phyloP scores from a whole-genome alignment of 257 asterid species.

The Salvia rosmarinus region DNA sequence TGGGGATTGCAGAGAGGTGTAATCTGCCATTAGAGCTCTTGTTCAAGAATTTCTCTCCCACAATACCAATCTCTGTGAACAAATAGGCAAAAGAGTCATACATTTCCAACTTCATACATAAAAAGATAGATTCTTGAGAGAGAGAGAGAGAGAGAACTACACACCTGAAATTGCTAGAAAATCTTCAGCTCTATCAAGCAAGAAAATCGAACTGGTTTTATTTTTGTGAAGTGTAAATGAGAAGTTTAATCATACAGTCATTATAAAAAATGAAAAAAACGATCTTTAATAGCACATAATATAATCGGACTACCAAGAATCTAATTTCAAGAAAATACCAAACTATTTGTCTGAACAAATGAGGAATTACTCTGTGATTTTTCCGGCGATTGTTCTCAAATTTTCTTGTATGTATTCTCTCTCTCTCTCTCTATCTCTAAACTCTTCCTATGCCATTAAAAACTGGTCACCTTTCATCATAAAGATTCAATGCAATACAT shows the following conservation, averaged over 20 bases:
- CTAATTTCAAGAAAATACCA: conserved; percentile 9
- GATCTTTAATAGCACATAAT: background rate
- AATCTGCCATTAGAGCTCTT: conserved; percentile 61
- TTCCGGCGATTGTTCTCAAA: conserved; percentile 8
- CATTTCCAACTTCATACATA: background rate
- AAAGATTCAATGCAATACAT: conserved; percentile 37
- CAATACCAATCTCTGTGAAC: conserved; percentile 11
- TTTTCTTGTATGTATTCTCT: background rate
- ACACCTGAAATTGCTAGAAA: conserved; percentile 14
- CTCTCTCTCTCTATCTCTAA: background rate
- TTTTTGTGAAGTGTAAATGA: background rate
- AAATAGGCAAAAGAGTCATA: background rate
- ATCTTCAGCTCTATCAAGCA: background rate
- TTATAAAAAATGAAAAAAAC: background rate
- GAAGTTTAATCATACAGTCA: conserved; percentile 1
- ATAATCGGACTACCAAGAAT: conserved; percentile 10
- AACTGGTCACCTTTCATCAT: conserved; percentile 38
- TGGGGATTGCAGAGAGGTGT: conserved; percentile 46
- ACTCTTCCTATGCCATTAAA: conserved; percentile 33
- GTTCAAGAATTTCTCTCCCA: conserved; percentile 27
- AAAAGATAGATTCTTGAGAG: background rate
- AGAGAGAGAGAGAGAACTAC: conserved; percentile 7
- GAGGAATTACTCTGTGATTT: background rate
- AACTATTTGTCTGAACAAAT: conserved; percentile 12
- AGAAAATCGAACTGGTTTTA: conserved; percentile 19